A percentile compares a stretch with the other conserved stretches of the same genome.
These are phyloP conservation scores for Gnetum montanum DNA, from an alignment of 75 land plant species.

Conservation along the genomic window DNA sequence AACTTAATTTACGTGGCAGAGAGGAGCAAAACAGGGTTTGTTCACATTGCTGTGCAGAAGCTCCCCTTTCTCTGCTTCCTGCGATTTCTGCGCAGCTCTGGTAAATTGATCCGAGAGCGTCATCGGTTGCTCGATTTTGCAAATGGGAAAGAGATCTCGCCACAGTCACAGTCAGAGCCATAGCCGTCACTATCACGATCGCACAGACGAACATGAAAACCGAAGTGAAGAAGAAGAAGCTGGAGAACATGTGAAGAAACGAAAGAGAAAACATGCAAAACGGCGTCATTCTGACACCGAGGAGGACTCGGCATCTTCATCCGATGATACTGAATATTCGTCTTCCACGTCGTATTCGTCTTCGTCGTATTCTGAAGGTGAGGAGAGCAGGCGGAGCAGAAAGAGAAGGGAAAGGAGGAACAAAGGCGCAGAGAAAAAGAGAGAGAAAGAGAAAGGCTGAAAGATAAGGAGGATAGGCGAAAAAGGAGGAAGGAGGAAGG, in stretches of 20 bases:
- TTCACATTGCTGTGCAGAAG: too few species aligned
- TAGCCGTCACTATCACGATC: not conserved
- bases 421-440: constrained; percentile 24
- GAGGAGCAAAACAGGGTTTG: too few species aligned
- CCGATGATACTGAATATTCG: constrained; percentile 15
- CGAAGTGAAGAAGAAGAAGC: not conserved
- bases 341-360: not conserved
- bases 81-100: too few species aligned
- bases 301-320: constrained; percentile 16
- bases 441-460: constrained; percentile 15
- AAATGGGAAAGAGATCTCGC: too few species aligned
- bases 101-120: too few species aligned
- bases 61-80: too few species aligned
- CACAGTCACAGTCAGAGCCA: constrained; percentile 7
- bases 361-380: constrained; percentile 18
- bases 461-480: constrained; percentile 24
- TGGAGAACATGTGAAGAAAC: not conserved
- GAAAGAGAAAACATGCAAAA: constrained; percentile 3
- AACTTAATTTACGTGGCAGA: too few species aligned
- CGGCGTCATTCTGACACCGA: not conserved
- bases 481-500: constrained; percentile 19
- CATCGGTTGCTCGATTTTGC: too few species aligned
- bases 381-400: constrained; percentile 28
- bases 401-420: constrained; percentile 25
- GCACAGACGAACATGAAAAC: not conserved